Evolutionary conservation across 495 filamentous ascomycete genomes (phyloP), one percentile per base, ranked within the genome.

Genomic region (Daldinia decipiens): DNA sequence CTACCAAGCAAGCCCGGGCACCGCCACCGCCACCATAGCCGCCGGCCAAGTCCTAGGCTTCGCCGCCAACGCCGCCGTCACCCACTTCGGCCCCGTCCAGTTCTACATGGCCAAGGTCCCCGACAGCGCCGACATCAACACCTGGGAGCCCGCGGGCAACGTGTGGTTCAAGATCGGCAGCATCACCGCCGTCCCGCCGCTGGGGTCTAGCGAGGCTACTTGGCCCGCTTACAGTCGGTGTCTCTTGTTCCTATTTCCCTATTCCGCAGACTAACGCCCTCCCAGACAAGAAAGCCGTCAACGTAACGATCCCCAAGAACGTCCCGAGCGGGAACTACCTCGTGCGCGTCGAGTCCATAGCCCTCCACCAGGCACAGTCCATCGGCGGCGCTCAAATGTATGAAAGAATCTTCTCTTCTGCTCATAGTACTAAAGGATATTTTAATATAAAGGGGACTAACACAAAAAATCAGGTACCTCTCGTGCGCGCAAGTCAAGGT

Each of bases 61-160:
- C 70, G 79, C 78, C 31, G 81, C 82, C 58, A 72, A 78, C 57
- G 66, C 76, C 0, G 75, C 71, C n/a, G 77, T 84, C 17, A 78
- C 75, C 17, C 82, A 85, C 69, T 81, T 80, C 45, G 83, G 84
- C 6, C 83, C 84, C 4, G 76, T 84, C 59, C 77, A 76, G 70
- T 83, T 81, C 60, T 84, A 85, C 74, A 84, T 85, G 81, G 84
- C 83, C 5, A 75, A 77, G 21, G 82, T 82, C 1, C 83, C 83
- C 38, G 80, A 80, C 9, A 58, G 62, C 17, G 72, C 70, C 12
- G 75, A 81, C 47, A 70, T 82, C 68, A 79, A 80, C 65, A 78
- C 76, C 9, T 86, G 81, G 80, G 83, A 85, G n/a, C 77, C 78
- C 1, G 62, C 76, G 0, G 82, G 83, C 1, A 77, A 80, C 36